These are phyloP conservation scores for Erythrobasidium yunnanense DNA, from an alignment of 768 basidiomycete genomes.

Conservation along the genomic window DNA sequence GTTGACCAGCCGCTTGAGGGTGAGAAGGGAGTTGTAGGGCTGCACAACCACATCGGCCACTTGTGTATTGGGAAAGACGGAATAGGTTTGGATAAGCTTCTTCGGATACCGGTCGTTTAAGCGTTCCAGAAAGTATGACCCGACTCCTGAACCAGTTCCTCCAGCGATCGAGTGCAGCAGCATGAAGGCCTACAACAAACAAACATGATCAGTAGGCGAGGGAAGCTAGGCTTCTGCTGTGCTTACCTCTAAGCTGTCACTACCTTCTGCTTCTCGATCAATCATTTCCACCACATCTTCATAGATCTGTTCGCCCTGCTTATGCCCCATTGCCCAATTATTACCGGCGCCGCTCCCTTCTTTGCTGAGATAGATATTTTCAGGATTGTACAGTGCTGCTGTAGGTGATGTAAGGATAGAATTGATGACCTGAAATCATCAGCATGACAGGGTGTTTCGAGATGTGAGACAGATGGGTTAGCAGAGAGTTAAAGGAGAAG, in stretches of 20 bases:
- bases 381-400: conserved; percentile 85
- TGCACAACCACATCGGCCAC: conserved; percentile 92
- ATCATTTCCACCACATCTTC: conserved; percentile 98
- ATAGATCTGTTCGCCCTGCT: conserved; percentile 76
- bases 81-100: conserved; percentile 97
- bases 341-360: conserved; percentile 99
- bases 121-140: conserved; percentile 93
- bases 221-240: neutral
- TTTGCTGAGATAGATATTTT: conserved; percentile 90
- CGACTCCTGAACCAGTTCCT: conserved; percentile 93
- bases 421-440: conserved; percentile 80
- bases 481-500: neutral
- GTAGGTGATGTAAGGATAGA: conserved; percentile 80
- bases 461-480: neutral
- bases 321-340: conserved; percentile 53
- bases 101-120: conserved; percentile 97
- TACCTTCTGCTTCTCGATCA: conserved; percentile 93
- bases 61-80: conserved; percentile 87
- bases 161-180: conserved; percentile 97
- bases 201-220: neutral
- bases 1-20: conserved; percentile 83
- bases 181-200: conserved; percentile 74
- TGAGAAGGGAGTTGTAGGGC: conserved; percentile 89
- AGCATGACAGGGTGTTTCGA: too few species aligned
- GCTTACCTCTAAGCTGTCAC: conserved; percentile 82